A percentile compares a stretch with the other conserved stretches of the same genome.
Evolutionary conservation across 2,329 filamentous ascomycete species (phyloP).

Genomic region (Pseudocercospora musae): DNA sequence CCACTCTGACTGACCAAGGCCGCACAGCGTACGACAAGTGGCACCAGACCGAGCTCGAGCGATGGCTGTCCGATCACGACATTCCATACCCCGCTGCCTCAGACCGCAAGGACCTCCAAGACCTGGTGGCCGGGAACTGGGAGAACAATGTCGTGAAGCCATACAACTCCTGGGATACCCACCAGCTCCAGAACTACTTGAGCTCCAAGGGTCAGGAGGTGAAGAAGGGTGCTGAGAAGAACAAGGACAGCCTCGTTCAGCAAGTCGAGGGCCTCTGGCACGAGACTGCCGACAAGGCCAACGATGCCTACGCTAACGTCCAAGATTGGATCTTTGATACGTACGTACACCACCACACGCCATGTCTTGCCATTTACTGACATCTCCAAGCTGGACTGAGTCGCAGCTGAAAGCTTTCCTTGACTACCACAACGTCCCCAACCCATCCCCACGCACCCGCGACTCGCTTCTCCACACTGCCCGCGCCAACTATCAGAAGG

Average conservation of each 20-base stretch:
- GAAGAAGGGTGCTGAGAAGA: conserved; percentile 63
- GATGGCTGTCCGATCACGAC: conserved; percentile 91
- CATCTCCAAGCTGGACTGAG: conserved; percentile 70
- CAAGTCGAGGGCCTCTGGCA: conserved; percentile 73
- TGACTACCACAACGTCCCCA: conserved; percentile 81
- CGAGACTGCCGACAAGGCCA: conserved; percentile 73
- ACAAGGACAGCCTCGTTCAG: conserved; percentile 64
- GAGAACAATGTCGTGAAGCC: conserved; percentile 69
- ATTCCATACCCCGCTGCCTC: conserved; percentile 86
- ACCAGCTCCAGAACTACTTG: conserved; percentile 66
- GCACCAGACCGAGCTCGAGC: conserved; percentile 96
- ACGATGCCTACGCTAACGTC: conserved; percentile 66
- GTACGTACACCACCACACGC: conserved; percentile 44
- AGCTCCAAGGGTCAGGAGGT: conserved; percentile 67
- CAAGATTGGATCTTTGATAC: conserved; percentile 91
- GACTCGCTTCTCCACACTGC: conserved; percentile 75
- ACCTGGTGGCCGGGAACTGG: conserved; percentile 88
- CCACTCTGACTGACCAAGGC: conserved; percentile 30
- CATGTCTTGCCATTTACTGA: conserved; percentile 35
- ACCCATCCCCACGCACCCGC: conserved; percentile 80
- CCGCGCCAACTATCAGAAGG: conserved; percentile 74
- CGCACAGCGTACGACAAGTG: conserved; percentile 90
- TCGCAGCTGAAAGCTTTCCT: conserved; percentile 91
- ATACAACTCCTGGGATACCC: conserved; percentile 72
- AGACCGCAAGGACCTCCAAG: conserved; percentile 92